These are phyloP conservation scores for Epicoccum sorghinum DNA, from an alignment of 2,329 filamentous ascomycete genomes.

Conservation along the genomic window DNA sequence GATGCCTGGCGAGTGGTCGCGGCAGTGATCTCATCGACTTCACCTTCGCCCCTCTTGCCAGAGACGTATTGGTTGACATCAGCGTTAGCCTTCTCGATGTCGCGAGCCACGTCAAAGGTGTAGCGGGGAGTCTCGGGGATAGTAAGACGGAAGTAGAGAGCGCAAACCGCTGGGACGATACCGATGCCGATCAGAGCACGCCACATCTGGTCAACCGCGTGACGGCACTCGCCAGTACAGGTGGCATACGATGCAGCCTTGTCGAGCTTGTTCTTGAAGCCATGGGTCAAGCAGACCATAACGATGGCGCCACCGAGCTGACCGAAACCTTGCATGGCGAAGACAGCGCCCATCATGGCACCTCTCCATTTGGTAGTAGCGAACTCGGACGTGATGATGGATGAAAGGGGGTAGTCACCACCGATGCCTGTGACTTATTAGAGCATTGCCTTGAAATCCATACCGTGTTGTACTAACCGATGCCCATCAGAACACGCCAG, in stretches of 20 bases:
- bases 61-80: slow-evolving; percentile 77
- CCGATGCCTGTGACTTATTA: slow-evolving; percentile 49
- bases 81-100: slow-evolving; percentile 61
- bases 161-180: slow-evolving; percentile 49
- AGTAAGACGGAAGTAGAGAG: slow-evolving; percentile 50
- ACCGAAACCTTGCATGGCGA: slow-evolving; percentile 52
- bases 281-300: slow-evolving; percentile 40
- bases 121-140: slow-evolving; percentile 52
- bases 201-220: slow-evolving; percentile 51
- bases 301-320: slow-evolving; percentile 48
- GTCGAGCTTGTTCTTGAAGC: slow-evolving; percentile 39
- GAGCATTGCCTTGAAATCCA: slow-evolving; percentile 46
- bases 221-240: slow-evolving; percentile 38
- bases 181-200: slow-evolving; percentile 51
- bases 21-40: slow-evolving; percentile 71
- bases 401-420: slow-evolving; percentile 82
- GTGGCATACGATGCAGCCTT: slow-evolving; percentile 25
- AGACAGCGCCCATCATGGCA: slow-evolving; percentile 52
- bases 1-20: slow-evolving; percentile 62
- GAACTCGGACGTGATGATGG: slow-evolving; percentile 74
- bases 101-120: slow-evolving; percentile 51
- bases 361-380: slow-evolving; percentile 50
- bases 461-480: slow-evolving; percentile 28
- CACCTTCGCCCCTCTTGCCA: slow-evolving; percentile 65
- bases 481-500: slow-evolving; percentile 51